Base-by-base conservation (phyloP, 2,329 filamentous ascomycete genomes). In the Cordyceps farinosa region DNA sequence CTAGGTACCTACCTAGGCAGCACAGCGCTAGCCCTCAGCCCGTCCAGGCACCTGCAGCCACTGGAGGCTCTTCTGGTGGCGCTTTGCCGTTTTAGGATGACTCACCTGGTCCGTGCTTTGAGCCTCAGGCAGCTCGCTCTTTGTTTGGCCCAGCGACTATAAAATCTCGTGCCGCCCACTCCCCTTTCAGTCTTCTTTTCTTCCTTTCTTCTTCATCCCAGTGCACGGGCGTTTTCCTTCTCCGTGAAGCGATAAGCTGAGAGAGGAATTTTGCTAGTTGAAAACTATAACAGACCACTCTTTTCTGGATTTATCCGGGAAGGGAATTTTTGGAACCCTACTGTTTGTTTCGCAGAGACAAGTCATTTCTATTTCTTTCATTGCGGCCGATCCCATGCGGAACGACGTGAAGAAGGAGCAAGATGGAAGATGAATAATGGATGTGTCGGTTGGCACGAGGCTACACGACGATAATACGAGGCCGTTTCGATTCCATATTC, bases 261-360 rank as follows among this genome's bases (percentile, higher is more conserved):
- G 87, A 90, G 87, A 90, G 85, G 88, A 90, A 87, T 88, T 90
- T 90, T 90, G 88, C 88, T 90, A 89, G 87, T 90, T 90, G 88
- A 90, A 90, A 90, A 90, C 88, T 90, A 90, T 84, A 83, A 72
- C 82, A 79, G 87, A 90, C 87, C 79, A 80, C 87, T 90, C 79
- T 80, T 82, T 77, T 80, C 83, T 84, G 86, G 82, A 84, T 83
- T 84, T 78, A 82, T 80, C 86, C 81, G 84, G 80, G 81, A 70
- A 80, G 87, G 87, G 77, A 90, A 90, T 90, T 88, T 90, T 90
- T 90, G 87, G 77, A 84, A 78, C 71, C 65, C 66, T 67, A 67
- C 65, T 69, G 70, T 70, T 67, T 66, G 65, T 66, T 58, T 67
- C 62, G 62, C 66, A 68, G 67, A 51, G 55, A 54, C 50, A 62